Base-by-base conservation (phyloP, 2,329 filamentous ascomycete genomes). In the Lasiodiplodia gonubiensis region DNA sequence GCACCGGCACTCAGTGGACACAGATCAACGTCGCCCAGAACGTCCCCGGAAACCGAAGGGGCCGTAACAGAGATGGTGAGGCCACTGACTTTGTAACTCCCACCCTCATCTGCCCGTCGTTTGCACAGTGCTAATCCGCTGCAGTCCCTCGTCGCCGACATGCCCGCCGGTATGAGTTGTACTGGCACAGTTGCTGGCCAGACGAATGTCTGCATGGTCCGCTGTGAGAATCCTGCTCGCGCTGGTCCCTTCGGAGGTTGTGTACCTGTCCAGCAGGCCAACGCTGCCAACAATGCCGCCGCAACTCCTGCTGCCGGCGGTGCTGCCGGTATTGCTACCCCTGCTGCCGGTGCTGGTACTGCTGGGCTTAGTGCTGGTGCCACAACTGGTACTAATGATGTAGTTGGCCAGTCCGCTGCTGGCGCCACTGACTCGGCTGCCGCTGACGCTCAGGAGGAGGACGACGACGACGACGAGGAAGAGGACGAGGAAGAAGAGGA, bases 221-320 rank as follows among this genome's bases (percentile, higher is more conserved):
- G 86, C 30, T 89, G 87, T 79, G 79, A 87, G 80, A 90, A 90
- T 77, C 81, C 80, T 1, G 87, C 87, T 39, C 78, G 82, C 65
- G 86, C 86, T 46, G 87, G 88, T 16, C 88, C 88, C 35, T 90
- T 90, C 72, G 88, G 88, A 65, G 86, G 86, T 55, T 85, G 86
- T 70, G 83, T 88, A 21, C 85, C 86, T 14, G 82, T 88, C 8
- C 86, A 88, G 75, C 84, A 82, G 77, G 74, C 72, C 30, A 35
- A 39, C 16, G 63, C 46, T 52, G 60, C 49, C 53, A 25, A 39
- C 25, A 21, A 16, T 42, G 39, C 18, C 27, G 46, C 71, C 61
- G 37, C 60, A 33, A 33, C 66, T 12, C 35, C 35, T 16, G 42
- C 66, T 23, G 54, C 59, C 39, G 53, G 55, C 5, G 39, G 23